These are phyloP conservation scores for Thermothelomyces thermophilus DNA, from an alignment of 2,329 filamentous ascomycete species.

Conservation along the genomic window DNA sequence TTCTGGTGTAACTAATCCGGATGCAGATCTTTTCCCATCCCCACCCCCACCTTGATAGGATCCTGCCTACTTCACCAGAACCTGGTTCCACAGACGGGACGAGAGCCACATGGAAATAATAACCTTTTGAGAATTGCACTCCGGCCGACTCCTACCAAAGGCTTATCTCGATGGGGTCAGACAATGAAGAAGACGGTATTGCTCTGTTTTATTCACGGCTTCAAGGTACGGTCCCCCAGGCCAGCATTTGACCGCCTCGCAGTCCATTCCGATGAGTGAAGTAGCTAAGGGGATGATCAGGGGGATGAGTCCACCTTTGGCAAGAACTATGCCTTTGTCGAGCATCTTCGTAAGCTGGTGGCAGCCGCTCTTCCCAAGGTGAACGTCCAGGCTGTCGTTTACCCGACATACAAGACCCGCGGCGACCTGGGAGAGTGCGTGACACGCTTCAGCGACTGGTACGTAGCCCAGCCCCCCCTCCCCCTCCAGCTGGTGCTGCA, in stretches of 20 bases:
- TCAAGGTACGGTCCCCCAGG: conserved; percentile 60
- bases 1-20: too few relatives aligned
- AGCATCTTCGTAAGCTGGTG: conserved; percentile 60
- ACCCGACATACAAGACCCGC: conserved; percentile 75
- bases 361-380: conserved; percentile 61
- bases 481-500: not conserved
- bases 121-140: not conserved
- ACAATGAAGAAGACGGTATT: conserved; percentile 72
- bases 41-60: too few relatives aligned
- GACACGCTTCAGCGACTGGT: conserved; percentile 69
- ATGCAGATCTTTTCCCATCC: too few relatives aligned
- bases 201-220: conserved; percentile 81
- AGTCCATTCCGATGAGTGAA: not conserved
- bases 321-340: conserved; percentile 58
- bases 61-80: too few relatives aligned
- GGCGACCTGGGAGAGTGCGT: conserved; percentile 69
- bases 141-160: not conserved
- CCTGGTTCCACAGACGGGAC: not conserved
- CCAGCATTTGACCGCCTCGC: too few relatives aligned
- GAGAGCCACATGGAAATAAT: not conserved
- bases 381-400: conserved; percentile 61
- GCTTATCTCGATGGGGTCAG: conserved; percentile 30
- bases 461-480: conserved; percentile 26
- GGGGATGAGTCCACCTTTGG: conserved; percentile 75
- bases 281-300: conserved; percentile 32